Percentiles rank a stretch among this genome's conserved stretches.
These are phyloP conservation scores for Friedmanniomyces endolithicus DNA, from an alignment of 495 filamentous ascomycete species.

Conservation along the genomic window DNA sequence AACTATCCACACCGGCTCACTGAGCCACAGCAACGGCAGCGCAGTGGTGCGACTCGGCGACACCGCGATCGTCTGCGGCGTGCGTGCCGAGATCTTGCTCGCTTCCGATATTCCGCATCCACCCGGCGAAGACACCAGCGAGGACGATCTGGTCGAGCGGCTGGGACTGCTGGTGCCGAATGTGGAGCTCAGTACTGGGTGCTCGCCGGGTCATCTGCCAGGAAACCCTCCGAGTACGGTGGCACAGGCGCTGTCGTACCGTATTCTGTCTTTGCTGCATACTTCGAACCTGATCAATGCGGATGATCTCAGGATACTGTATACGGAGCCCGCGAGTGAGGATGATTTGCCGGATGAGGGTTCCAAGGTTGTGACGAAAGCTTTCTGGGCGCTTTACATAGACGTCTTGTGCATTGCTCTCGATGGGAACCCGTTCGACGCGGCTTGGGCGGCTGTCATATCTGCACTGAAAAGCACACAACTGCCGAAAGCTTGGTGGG, in stretches of 20 bases:
- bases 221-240: conserved; percentile 58
- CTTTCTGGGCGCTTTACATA: conserved; percentile 89
- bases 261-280: conserved; percentile 63
- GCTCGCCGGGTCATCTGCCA: conserved; percentile 70
- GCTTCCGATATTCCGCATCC: conserved; percentile 53
- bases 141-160: conserved; percentile 33
- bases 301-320: conserved; percentile 56
- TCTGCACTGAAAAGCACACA: conserved; percentile 69
- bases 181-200: conserved; percentile 78
- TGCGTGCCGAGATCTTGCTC: conserved; percentile 73
- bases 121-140: conserved; percentile 8
- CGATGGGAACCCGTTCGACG: conserved; percentile 83
- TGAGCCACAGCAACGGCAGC: conserved; percentile 79
- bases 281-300: conserved; percentile 48
- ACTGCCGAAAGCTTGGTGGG: conserved; percentile 76
- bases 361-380: conserved; percentile 45
- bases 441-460: conserved; percentile 71
- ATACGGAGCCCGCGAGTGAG: conserved; percentile 37
- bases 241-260: conserved; percentile 70
- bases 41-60: conserved; percentile 79
- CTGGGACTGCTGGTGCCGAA: conserved; percentile 80
- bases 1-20: conserved; percentile 60
- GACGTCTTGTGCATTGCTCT: conserved; percentile 81
- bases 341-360: conserved; percentile 33
- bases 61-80: conserved; percentile 82